Evolutionary conservation across 371 early-diverging fungal species (phyloP).

Genomic region (Haplosporangium sp.): DNA sequence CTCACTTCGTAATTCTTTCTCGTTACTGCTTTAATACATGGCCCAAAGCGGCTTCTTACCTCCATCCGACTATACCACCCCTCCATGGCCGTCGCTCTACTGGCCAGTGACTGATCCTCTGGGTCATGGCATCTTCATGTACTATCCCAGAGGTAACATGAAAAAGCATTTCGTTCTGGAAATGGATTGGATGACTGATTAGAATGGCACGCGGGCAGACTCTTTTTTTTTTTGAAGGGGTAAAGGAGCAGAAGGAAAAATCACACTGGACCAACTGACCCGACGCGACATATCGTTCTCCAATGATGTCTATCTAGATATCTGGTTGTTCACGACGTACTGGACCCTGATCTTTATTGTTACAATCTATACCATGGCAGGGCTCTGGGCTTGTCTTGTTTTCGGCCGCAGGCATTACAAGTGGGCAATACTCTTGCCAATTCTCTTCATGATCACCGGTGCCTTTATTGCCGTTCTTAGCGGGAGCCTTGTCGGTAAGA

Average conservation of each 20-base stretch:
- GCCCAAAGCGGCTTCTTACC: slow-evolving; percentile 55
- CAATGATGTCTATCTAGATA: slow-evolving; percentile 19
- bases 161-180: neutral
- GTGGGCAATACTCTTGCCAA: slow-evolving; percentile 62
- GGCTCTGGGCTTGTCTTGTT: slow-evolving; percentile 64
- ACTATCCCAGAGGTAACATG: slow-evolving; percentile 28
- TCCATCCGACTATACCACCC: slow-evolving; percentile 69
- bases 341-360: slow-evolving; percentile 54
- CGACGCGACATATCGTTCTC: neutral
- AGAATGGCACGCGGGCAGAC: neutral
- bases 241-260: neutral
- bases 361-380: slow-evolving; percentile 54
- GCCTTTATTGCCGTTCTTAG: slow-evolving; percentile 66
- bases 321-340: slow-evolving; percentile 45
- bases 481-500: slow-evolving; percentile 70
- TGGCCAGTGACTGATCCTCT: slow-evolving; percentile 67
- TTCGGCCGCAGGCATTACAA: slow-evolving; percentile 64
- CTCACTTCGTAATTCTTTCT: too few species aligned
- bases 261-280: too few species aligned
- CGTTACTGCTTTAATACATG: slow-evolving; percentile 3
- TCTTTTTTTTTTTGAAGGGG: neutral
- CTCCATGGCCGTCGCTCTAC: slow-evolving; percentile 72
- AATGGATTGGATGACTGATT: too few species aligned
- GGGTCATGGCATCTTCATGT: slow-evolving; percentile 47
- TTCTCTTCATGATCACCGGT: slow-evolving; percentile 65